Conservation (phyloP, 495 filamentous ascomycete species). For the Penicillium argentinense region DNA sequence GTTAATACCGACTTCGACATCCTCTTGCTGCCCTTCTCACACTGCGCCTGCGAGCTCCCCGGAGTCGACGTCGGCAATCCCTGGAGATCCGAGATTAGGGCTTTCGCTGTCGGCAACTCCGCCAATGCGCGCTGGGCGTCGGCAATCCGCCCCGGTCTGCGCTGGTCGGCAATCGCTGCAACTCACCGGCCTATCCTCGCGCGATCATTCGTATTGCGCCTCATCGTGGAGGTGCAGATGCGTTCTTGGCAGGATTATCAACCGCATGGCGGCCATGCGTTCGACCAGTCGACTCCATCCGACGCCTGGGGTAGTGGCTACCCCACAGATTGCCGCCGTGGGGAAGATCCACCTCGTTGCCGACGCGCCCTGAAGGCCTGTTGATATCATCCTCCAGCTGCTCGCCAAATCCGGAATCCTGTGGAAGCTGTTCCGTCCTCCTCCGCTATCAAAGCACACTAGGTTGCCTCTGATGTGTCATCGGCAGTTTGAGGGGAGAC, state of each 20-base stretch:
- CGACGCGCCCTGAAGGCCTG: conserved; percentile 1
- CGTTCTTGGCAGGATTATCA: conserved; percentile 6
- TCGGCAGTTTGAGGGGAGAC: conserved; percentile 7
- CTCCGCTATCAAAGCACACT: conserved; percentile 5
- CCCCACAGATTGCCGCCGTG: conserved; percentile 27
- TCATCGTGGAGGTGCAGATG: not conserved
- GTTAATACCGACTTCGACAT: not conserved
- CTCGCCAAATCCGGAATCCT: conserved; percentile 8
- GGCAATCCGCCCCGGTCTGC: conserved; percentile 12
- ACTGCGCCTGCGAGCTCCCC: not conserved
- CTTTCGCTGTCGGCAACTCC: conserved; percentile 13
- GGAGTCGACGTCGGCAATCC: not conserved
- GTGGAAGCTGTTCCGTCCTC: not conserved
- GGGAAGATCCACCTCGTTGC: conserved; percentile 20
- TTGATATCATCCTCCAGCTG: too few relatives aligned
- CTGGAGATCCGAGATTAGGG: conserved; percentile 13
- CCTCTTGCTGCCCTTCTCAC: not conserved
- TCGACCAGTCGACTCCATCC: not conserved
- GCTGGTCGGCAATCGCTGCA: conserved; percentile 18
- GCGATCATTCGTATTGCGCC: not conserved
- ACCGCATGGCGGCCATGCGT: not conserved
- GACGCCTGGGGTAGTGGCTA: too few relatives aligned
- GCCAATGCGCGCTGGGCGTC: conserved; percentile 17
- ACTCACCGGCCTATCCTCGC: conserved; percentile 6
- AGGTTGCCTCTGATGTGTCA: not conserved